Evolutionary conservation across 192 early-diverging fungal species (phyloP), one percentile per base, ranked within the genome.

Genomic region (Backusella tarrabulga): DNA sequence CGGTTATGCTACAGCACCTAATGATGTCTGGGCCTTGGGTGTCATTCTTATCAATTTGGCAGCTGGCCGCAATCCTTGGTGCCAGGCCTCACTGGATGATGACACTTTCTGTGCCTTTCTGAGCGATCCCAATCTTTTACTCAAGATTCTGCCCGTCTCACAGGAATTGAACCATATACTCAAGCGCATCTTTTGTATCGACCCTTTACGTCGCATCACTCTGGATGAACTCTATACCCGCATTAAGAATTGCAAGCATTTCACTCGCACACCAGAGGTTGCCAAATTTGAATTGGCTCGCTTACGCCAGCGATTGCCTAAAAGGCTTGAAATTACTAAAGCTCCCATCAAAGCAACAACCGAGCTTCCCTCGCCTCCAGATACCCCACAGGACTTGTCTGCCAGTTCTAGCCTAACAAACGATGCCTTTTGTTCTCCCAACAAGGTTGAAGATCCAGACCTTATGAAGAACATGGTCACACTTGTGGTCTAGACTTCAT

Each of bases 11-110:
- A 90, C 95, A 21, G 90, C 90, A 2, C 88, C 92, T 41, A 95
- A 92, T 77, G 96, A 98, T 85, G 91, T 95, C 19, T 98, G 95
- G 95, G 87, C 94, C 1, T 81, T 97, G 34, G 96, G 95, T 38
- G 87, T 98, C 32, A 94, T 98, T 71, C 87, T 98, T 38, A 88
- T 97, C 83, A 98, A 98, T 80, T 81, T 98, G 77, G 82, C 95
- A 54, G 91, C 90, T 34, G 95, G 95, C 35, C 90, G 95, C 72
- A 95, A 95, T 74, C 93, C 93, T 15, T 94, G 92, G 93, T 88
- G 90, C 73, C 86, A 89, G 66, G 91, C 92, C 15, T 87, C 88
- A 74, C 78, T 85, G 1, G 83, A 91, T 5, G 96, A 97, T 74
- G 88, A 92, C 6, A 91, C 94, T 26, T 97, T 95, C 85, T 84